These are phyloP conservation scores for Populus simonii DNA, from an alignment of 345 rosid genomes.

Conservation along the genomic window DNA sequence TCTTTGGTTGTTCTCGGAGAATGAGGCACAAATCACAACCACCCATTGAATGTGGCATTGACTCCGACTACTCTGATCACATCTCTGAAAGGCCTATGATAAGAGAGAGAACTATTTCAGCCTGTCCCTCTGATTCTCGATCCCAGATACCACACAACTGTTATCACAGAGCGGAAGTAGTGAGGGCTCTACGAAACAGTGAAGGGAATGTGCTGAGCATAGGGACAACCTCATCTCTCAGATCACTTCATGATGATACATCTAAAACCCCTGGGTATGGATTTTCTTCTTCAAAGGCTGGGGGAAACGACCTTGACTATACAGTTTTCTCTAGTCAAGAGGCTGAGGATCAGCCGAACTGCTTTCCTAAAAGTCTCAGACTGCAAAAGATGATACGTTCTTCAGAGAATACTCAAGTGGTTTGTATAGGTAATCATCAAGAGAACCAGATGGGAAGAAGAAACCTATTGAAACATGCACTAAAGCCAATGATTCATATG, in stretches of 20 bases:
- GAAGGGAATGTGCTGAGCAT: slow-evolving; percentile 74
- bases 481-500: slow-evolving; percentile 11
- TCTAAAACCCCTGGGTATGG: slow-evolving; percentile 19
- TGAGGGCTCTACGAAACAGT: slow-evolving; percentile 55
- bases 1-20: slow-evolving; percentile 76
- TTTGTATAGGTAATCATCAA: slow-evolving; percentile 16
- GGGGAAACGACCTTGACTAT: slow-evolving; percentile 18
- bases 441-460: slow-evolving; percentile 32
- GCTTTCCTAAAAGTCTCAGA: slow-evolving; percentile 40
- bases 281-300: slow-evolving; percentile 29
- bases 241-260: slow-evolving; percentile 34
- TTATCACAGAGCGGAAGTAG: slow-evolving; percentile 32
- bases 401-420: slow-evolving; percentile 18
- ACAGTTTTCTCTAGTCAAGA: slow-evolving; percentile 21
- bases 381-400: slow-evolving; percentile 26
- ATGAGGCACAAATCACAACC: slow-evolving; percentile 44
- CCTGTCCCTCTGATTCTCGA: slow-evolving; percentile 34
- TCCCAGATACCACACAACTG: slow-evolving; percentile 32
- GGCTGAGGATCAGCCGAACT: slow-evolving; percentile 36
- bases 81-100: slow-evolving; percentile 46
- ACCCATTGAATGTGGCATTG: slow-evolving; percentile 34
- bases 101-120: slow-evolving; percentile 25
- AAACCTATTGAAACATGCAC: slow-evolving; percentile 23
- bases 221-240: slow-evolving; percentile 35
- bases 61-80: slow-evolving; percentile 43